Percentiles rank a stretch among this genome's conserved stretches.
phyloP scores from a whole-genome alignment of 164 flowering plant genomes.

The Nymphaea colorata region DNA sequence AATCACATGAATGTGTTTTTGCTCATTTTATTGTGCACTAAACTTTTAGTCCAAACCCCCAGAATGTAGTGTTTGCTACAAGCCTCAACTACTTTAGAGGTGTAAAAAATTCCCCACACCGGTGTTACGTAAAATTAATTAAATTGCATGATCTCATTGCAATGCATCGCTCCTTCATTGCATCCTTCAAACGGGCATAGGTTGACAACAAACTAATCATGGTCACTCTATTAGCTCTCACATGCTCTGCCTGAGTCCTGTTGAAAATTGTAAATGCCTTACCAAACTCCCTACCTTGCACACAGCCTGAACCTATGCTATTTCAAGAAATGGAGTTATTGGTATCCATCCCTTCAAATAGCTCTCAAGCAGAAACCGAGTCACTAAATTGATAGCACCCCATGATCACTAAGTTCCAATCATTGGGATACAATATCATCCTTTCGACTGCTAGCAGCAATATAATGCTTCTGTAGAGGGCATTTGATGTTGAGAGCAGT shows the following conservation, averaged over 20 bases:
- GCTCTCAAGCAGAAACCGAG: slow-evolving; percentile 14
- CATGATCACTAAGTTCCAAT: slow-evolving; percentile 31
- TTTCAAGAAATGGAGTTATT: slow-evolving; percentile 29
- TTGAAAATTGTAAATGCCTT: slow-evolving; percentile 15
- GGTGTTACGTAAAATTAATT: no score
- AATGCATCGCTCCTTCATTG: no score
- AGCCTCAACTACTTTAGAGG: no score
- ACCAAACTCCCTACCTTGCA: slow-evolving; percentile 12
- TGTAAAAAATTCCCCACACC: no score
- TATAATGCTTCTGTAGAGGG: not conserved
- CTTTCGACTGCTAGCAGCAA: slow-evolving; percentile 21
- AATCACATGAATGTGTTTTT: no score
- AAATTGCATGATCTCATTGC: no score
- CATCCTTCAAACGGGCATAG: slow-evolving; percentile 26
- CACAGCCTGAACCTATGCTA: slow-evolving; percentile 22
- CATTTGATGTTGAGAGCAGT: no score
- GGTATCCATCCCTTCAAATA: slow-evolving; percentile 22
- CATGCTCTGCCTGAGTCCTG: slow-evolving; percentile 18
- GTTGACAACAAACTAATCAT: slow-evolving; percentile 35
- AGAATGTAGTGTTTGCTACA: no score
- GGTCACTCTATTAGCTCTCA: slow-evolving; percentile 25
- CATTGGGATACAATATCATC: slow-evolving; percentile 16
- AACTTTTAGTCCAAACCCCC: no score
- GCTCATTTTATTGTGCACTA: no score
- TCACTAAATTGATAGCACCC: slow-evolving; percentile 22